Evolutionary conservation across 164 flowering plant genomes (phyloP), one percentile per base, ranked within the genome.

Genomic region (Dillenia suffruticosa): DNA sequence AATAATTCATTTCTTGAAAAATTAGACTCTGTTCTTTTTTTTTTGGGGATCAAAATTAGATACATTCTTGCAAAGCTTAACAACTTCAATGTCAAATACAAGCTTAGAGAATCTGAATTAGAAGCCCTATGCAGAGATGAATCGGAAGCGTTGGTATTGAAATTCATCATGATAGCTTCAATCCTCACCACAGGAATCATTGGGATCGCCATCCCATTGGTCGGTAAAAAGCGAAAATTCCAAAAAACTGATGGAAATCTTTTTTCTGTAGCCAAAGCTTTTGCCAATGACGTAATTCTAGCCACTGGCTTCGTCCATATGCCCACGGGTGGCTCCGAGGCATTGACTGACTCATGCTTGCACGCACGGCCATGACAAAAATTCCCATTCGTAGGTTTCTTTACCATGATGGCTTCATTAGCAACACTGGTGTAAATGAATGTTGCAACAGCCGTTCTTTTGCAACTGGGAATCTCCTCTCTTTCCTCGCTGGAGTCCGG

Each of bases 221-320:
- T 85, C 12, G 98, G 98, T 8, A 84, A 70, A 70, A 78, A 82
- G 46, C 74, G 84, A 19, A 68, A 78, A 4, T 79, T 87, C 63
- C 77, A 90, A 16, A 66, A 76, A 13, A 77, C 95, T 1, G 93
- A 93, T 44, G 75, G 97, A 12, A 84, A 82, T 63, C 67, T 84
- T 43, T 89, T 93, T 63, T 77, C 84, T 10, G 85, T 83, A 0
- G 89, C 93, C 12, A 93, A 90, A 63, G 97, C 98, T 44, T 93
- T 93, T 48, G 98, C 97, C 1, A 97, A 96, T 3, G 98, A 97
- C 24, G 97, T 93, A 6, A 93, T 93, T 51, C 85, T 93, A 2
- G 96, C 98, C 9, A 93, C 98, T 0, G 98, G 93, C 0, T 93
- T 93, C 61, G 97, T 93, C 26, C 98, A 93, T 77, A 93, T 93